Conservation (phyloP, 257 asterid genomes). For the Striga asiatica region DNA sequence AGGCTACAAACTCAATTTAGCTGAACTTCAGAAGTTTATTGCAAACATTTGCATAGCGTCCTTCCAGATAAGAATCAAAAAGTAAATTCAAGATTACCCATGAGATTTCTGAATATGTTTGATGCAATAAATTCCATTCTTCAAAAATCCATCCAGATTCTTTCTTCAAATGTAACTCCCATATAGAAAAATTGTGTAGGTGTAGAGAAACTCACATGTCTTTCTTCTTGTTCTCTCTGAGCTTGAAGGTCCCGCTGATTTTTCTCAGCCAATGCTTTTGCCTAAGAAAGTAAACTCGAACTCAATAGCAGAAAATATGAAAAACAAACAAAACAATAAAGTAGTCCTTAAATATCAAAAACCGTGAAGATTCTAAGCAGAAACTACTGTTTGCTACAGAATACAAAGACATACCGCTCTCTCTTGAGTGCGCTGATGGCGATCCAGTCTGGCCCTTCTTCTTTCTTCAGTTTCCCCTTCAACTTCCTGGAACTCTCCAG, state of each 20-base stretch:
- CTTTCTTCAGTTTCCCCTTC: constrained; percentile 97
- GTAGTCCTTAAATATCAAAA: constrained; percentile 9
- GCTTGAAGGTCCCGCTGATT: constrained; percentile 89
- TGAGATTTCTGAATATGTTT: background rate
- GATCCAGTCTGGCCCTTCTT: constrained; percentile 89
- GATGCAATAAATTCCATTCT: background rate
- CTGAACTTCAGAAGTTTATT: background rate
- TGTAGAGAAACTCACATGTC: constrained; percentile 63
- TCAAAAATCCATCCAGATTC: background rate
- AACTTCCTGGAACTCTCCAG: constrained; percentile 81
- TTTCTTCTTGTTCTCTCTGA: constrained; percentile 94
- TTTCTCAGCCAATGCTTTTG: constrained; percentile 95
- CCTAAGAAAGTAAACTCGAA: constrained; percentile 36
- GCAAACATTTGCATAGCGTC: background rate
- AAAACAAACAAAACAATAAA: constrained; percentile 1
- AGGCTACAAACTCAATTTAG: constrained; percentile 8
- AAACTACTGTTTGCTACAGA: constrained; percentile 7
- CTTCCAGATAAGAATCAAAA: background rate
- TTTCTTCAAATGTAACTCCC: background rate
- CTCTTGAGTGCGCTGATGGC: constrained; percentile 92
- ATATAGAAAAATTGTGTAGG: background rate
- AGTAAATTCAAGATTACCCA: background rate
- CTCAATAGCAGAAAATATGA: constrained; percentile 10
- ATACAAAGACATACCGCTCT: constrained; percentile 59
- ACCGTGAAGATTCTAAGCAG: constrained; percentile 3